Evolutionary conservation across 129 eudicot species (phyloP).

Genomic region (Pseudognaphalium luteoalbum): DNA sequence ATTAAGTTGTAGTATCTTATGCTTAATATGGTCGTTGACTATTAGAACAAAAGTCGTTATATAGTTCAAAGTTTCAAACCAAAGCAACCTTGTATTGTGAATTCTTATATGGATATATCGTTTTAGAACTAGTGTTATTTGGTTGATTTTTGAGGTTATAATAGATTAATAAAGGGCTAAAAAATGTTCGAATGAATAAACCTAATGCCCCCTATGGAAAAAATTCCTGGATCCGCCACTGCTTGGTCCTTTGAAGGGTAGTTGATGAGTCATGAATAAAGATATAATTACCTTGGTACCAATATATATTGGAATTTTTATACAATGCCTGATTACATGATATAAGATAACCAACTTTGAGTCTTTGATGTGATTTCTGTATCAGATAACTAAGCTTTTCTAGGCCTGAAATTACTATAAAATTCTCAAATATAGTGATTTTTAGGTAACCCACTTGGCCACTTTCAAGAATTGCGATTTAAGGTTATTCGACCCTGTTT

Average conservation of each 20-base stretch:
- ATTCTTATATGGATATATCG: too few relatives aligned
- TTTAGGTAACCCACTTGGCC: background rate
- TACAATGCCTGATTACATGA: background rate
- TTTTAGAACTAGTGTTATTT: too few relatives aligned
- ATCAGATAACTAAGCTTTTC: background rate
- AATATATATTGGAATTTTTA: background rate
- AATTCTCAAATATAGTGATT: background rate
- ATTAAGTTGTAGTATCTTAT: too few relatives aligned
- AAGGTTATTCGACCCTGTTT: background rate
- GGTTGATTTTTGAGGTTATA: too few relatives aligned
- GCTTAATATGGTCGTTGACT: too few relatives aligned
- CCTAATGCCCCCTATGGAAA: too few relatives aligned
- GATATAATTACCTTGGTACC: constrained; percentile 8
- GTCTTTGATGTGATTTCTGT: background rate
- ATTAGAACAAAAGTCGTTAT: too few relatives aligned
- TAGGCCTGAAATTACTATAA: background rate
- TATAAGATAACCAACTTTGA: background rate
- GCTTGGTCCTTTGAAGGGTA: constrained; percentile 1
- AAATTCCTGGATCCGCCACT: too few relatives aligned
- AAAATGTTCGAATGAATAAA: too few relatives aligned
- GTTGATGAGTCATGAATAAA: background rate
- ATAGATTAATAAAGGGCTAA: too few relatives aligned
- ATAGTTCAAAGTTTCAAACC: too few relatives aligned
- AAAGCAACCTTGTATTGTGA: too few relatives aligned
- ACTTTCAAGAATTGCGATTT: background rate